Conservation (phyloP, 1,284 basidiomycete genomes). For the Vanrija sp. region DNA sequence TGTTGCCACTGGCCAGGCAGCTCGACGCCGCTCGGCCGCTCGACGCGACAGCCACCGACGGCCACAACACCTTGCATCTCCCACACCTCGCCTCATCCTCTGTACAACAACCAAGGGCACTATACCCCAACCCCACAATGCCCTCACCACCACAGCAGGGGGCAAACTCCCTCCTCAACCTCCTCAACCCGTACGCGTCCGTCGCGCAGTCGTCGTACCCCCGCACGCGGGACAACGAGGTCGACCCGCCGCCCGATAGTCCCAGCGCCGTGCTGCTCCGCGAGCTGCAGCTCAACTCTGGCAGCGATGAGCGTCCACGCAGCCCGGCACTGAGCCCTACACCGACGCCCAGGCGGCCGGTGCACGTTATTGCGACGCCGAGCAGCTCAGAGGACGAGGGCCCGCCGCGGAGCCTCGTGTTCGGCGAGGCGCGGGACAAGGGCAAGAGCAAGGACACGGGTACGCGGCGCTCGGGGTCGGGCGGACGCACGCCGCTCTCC, state of each 20-base stretch:
- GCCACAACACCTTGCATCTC: too few relatives aligned
- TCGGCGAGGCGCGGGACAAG: slow-evolving; percentile 17
- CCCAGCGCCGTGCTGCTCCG: slow-evolving; percentile 39
- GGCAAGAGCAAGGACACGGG: neutral
- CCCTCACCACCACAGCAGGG: slow-evolving; percentile 9
- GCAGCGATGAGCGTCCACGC: neutral
- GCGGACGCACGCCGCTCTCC: neutral
- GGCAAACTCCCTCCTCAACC: slow-evolving; percentile 60
- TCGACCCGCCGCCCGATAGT: slow-evolving; percentile 27
- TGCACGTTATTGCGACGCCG: neutral
- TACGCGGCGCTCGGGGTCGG: neutral
- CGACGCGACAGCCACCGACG: too few relatives aligned
- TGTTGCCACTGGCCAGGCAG: too few relatives aligned
- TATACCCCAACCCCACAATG: slow-evolving; percentile 1
- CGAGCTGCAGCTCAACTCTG: slow-evolving; percentile 29
- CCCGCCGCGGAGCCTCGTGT: slow-evolving; percentile 34
- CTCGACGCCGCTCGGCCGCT: too few relatives aligned
- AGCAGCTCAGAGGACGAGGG: slow-evolving; percentile 28
- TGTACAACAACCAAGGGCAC: too few relatives aligned
- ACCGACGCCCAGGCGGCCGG: slow-evolving; percentile 16
- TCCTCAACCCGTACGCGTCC: slow-evolving; percentile 72
- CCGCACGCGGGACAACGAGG: slow-evolving; percentile 51
- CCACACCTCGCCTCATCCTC: too few relatives aligned
- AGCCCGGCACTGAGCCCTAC: slow-evolving; percentile 13
- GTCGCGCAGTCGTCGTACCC: slow-evolving; percentile 65